These are phyloP conservation scores for Lipomyces yamadae DNA, from an alignment of 805 yeast species.

Conservation along the genomic window DNA sequence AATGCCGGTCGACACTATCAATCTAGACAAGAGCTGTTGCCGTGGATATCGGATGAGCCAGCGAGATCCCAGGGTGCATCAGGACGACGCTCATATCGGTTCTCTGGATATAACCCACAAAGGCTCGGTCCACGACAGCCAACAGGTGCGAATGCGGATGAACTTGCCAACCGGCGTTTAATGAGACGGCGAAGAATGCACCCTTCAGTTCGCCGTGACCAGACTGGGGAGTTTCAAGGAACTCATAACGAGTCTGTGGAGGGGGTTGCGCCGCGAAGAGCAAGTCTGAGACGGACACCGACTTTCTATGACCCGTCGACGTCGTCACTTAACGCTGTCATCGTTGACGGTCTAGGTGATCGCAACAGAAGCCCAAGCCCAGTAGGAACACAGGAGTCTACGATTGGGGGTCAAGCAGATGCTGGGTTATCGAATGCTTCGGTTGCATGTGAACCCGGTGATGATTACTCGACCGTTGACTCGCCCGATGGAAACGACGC, in stretches of 20 bases:
- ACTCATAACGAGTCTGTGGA: not conserved
- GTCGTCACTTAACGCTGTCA: slow-evolving; percentile 1
- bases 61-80: not conserved
- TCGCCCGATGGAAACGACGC: not conserved
- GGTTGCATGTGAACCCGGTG: slow-evolving; percentile 12
- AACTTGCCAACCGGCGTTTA: slow-evolving; percentile 2
- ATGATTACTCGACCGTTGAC: slow-evolving; percentile 4
- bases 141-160: slow-evolving; percentile 7
- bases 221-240: not conserved
- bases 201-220: slow-evolving; percentile 9
- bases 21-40: not conserved
- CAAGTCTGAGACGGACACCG: not conserved
- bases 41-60: not conserved
- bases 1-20: not conserved
- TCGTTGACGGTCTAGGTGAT: slow-evolving; percentile 13
- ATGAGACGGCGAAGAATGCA: slow-evolving; percentile 10
- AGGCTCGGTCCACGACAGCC: slow-evolving; percentile 4
- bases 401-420: slow-evolving; percentile 1
- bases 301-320: not conserved
- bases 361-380: slow-evolving; percentile 15
- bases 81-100: not conserved
- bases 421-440: slow-evolving; percentile 6
- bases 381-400: not conserved
- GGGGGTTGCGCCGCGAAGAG: slow-evolving; percentile 2
- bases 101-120: not conserved